Base-by-base conservation (phyloP, 163 green algal species). In the Picocystis sp. region DNA sequence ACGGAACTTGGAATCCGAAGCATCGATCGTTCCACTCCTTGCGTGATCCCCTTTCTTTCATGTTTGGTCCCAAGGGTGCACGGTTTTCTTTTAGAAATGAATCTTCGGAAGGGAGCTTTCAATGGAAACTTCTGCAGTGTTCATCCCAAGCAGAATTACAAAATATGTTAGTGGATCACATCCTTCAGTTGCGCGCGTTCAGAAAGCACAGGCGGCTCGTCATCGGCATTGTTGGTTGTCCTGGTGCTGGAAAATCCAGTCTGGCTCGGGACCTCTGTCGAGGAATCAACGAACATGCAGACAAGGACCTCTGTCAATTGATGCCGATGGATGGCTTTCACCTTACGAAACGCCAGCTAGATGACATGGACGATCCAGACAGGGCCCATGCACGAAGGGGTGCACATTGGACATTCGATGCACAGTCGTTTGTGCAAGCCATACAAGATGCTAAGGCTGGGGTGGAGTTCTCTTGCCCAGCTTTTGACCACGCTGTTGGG, bases 351-450 rank as follows among this genome's bases (percentile, higher is more conserved):
- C 1, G 24, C 5, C 62, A 88, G 63, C 62, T 92, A 51, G 72
- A 88, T 52, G 38, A 50, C 2, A 81, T 92, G 65, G 62, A 66
- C 1, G 70, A 92, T 51, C 78, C 81, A 11, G 19, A 69, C 50
- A 67, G 72, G 52, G 78, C 80, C 6, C 67, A 81, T 50, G 71
- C 69, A 1, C 57, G 78, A 1, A 46, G 82, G 0, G 82, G 81
- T 1, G 81, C 82, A 0, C 75, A 71, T 34, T 92, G 80, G 80
- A 92, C 82, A 0, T 92, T 92, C 60, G 65, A 92, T 56, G 80
- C 63, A 1, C 29, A 21, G 6, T 64, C 64, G 0, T 84, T 86
- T 68, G 69, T 84, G 17, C 60, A 47, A n/a, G 54, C 56, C 1
- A 47, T 83, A 2, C 10, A 42, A 2, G 43, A 41, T 1, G 73